phyloP scores from a whole-genome alignment of 495 filamentous ascomycete species.

The Daldinia decipiens region DNA sequence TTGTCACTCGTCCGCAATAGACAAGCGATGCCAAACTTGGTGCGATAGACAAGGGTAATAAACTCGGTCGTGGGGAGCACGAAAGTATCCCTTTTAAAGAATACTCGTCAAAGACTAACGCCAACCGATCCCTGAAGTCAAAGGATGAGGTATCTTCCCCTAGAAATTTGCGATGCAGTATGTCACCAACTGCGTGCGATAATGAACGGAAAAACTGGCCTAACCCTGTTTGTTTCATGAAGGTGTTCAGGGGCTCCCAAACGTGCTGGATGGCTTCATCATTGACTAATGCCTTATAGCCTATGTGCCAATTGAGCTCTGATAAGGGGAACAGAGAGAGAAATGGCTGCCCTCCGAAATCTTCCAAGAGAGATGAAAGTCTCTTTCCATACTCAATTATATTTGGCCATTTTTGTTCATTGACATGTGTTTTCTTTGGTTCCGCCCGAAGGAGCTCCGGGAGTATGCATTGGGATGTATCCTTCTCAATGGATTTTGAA shows the following conservation, averaged over 20 bases:
- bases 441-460: background rate
- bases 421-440: background rate
- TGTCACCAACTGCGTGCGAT: background rate
- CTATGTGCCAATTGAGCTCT: background rate
- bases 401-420: background rate
- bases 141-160: background rate
- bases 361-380: constrained; percentile 3
- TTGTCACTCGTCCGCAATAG: background rate
- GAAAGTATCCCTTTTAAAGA: background rate
- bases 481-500: background rate
- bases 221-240: constrained; percentile 11
- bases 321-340: constrained; percentile 8
- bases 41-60: background rate
- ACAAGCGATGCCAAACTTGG: background rate
- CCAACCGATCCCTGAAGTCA: background rate
- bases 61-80: background rate
- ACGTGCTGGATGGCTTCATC: background rate
- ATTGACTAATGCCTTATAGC: background rate
- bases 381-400: constrained; percentile 1
- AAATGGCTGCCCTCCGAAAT: constrained; percentile 9
- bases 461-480: background rate
- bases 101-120: constrained; percentile 1
- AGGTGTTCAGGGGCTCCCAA: background rate
- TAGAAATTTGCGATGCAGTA: background rate
- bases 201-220: constrained; percentile 12